Base-by-base conservation (phyloP, 2,329 filamentous ascomycete genomes). In the Beauveria brongniartii region DNA sequence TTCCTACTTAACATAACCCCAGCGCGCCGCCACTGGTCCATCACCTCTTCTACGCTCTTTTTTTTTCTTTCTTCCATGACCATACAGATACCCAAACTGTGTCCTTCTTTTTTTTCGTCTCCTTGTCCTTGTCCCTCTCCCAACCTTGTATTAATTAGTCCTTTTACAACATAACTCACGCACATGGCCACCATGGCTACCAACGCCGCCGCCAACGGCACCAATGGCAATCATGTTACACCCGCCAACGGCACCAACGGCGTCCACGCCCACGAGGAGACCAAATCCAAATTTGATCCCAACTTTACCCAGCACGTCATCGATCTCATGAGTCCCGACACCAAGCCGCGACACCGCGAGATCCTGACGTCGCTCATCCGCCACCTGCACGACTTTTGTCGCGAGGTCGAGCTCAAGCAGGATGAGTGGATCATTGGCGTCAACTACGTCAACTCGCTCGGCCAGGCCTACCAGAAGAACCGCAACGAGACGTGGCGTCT, bases 371-470 rank as follows among this genome's bases (percentile, higher is more conserved):
- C 82, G 30, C 74, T 91, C 67, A 86, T 91, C 73, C 79, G 76
- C 54, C 88, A 92, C 76, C 79, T 92, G 62, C 89, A 92, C 77
- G 88, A 91, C 75, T 92, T 92, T 72, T 82, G 85, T 61, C 85
- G 89, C 62, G 89, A 92, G 70, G 83, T 90, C 65, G 88, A 92
- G 75, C 82, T 92, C 56, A 91, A 85, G 20, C 80, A 84, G 37
- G 88, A 90, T 59, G 89, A 92, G 75, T 92, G 89, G 89, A 82
- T 91, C 74, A 74, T 83, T 8, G 89, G 88, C 59, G 87, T 92
- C 59, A 80, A 88, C 68, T 91, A 88, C 71, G 76, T 92, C 75
- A 92, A 92, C 78, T 81, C 83, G 51, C 82, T 90, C 64, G 89
- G 89, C 63, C 84, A 90, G 73, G 82, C 85, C 66, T 88, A 82